Base-by-base conservation (phyloP, 164 flowering plant species). In the Aristolochia californica region DNA sequence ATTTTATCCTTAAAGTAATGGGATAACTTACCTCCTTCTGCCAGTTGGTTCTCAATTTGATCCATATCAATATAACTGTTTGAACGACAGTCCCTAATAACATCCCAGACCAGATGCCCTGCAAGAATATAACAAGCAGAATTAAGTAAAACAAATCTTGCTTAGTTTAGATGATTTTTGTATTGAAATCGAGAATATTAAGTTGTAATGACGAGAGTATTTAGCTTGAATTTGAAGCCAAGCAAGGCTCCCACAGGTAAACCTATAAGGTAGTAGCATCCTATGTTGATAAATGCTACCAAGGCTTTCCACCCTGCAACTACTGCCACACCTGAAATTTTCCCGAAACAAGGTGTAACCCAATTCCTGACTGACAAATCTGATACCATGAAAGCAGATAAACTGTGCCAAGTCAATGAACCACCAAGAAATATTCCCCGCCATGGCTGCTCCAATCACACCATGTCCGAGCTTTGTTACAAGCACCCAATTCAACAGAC, bases 281-380 rank as follows among this genome's bases (percentile, higher is more conserved):
- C 79, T 10, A 63, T 48, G 59, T 76, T 80, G 47, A 82, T 58
- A 15, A 60, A 30, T 20, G 84, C 87, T 45, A 82, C 79, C 15
- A 61, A 51, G 27, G 55, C 38, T 48, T 82, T 84, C 87, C 82
- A 78, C 1, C 84, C 87, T 50, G 87, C 87, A 53, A 84, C 87
- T 24, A 80, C 73, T 45, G 81, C 83, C 13, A 78, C 84, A 27
- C 87, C 87, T 79, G 75, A 63, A 67, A 13, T 30, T 25, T 57
- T n/a, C 24, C 43, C 50, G 15, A 23, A 61, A 18, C 14, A n/a
- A 18, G n/a, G 14, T 5, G 56, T 11, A 14, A 26, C 22, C 22
- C 17, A 11, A 34, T 52, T 5, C 4, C 5, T 47, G 50, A 14
- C 18, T 11, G 12, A 2, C 50, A 17, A 11, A 11, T 47, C 13